phyloP scores from a whole-genome alignment of 305 asterid genomes.

The Caryopteris hybrid region DNA sequence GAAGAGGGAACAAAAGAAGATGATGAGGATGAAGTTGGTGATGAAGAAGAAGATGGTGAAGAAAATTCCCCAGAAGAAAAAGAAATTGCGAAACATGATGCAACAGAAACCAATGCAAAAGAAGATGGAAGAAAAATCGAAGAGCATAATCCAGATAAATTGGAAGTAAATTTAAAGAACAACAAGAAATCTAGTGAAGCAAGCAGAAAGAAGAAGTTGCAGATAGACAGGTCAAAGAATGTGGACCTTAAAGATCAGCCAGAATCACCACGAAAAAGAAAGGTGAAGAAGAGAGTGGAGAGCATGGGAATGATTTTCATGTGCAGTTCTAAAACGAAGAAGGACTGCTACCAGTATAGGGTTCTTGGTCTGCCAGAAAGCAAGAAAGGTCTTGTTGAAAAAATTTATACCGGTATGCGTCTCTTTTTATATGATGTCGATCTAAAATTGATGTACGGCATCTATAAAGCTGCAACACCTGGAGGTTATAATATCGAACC shows the following conservation, averaged over 20 bases:
- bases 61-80: conserved; percentile 9
- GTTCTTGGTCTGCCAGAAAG: conserved; percentile 85
- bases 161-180: conserved; percentile 27
- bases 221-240: conserved; percentile 23
- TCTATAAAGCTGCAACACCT: conserved; percentile 73
- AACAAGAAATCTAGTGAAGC: conserved; percentile 30
- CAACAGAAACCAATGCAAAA: conserved; percentile 16
- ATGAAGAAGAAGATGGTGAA: conserved; percentile 17
- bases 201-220: conserved; percentile 21
- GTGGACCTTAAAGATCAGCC: conserved; percentile 32
- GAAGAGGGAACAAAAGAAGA: conserved; percentile 21
- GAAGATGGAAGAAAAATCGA: conserved; percentile 23
- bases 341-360: conserved; percentile 68
- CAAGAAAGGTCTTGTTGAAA: conserved; percentile 64
- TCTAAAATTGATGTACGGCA: conserved; percentile 78
- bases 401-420: conserved; percentile 84
- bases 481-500: conserved; percentile 89
- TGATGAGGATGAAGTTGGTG: conserved; percentile 23
- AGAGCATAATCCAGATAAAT: conserved; percentile 23
- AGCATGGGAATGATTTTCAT: conserved; percentile 93
- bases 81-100: conserved; percentile 12
- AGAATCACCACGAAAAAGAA: conserved; percentile 44
- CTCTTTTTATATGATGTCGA: conserved; percentile 76
- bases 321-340: conserved; percentile 85
- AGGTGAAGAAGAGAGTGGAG: conserved; percentile 43